Evolutionary conservation across 768 basidiomycete genomes (phyloP), one percentile per base, ranked within the genome.

Genomic region (Suillus americanus): DNA sequence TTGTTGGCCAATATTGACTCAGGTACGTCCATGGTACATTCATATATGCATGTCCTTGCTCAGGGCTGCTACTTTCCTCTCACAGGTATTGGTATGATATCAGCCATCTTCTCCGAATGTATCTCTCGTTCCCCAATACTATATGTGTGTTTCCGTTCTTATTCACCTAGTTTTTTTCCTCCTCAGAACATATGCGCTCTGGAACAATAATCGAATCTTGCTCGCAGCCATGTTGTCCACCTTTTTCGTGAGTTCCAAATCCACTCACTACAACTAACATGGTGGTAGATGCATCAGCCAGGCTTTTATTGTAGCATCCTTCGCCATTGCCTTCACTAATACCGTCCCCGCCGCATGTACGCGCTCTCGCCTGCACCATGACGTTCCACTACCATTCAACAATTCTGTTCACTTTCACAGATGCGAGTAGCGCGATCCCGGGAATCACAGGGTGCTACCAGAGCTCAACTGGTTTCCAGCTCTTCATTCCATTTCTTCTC

Each of bases 371-470:
- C 13, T 23, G 13, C 13, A 13, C 3, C n/a, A 30, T n/a, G 10
- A 18, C 10, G 5, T 35, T 55, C 13, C 33, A 55, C 20, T 1
- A 55, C 12, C 3, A n/a, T 2, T 55, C 20, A 37, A 20, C 10
- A 12, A 45, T 45, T 20, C 45, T 43, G 18, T 50, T 5, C 25
- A 12, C 33, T 55, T 55, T 37, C 5, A 35, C n/a, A 55, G 54
- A n/a, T 35, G 20, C 33, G 1, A 37, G 12, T 2, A 55, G 54
- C 13, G 6, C 12, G 20, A 55, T 55, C 10, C 54, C 54, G 12
- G 54, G 54, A 5, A 55, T 55, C 12, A 55, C 54, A 35, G 33
- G 54, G 33, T 55, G 54, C 54, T 55, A 55, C 54, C 54, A 33
- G 33, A 35, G 54, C 13, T 5, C 20, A 2, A 33, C 20, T 3